Percentiles rank a stretch among this genome's conserved stretches.
Evolutionary conservation across 2,329 filamentous ascomycete species (phyloP).

Genomic region (Didymella pomorum): DNA sequence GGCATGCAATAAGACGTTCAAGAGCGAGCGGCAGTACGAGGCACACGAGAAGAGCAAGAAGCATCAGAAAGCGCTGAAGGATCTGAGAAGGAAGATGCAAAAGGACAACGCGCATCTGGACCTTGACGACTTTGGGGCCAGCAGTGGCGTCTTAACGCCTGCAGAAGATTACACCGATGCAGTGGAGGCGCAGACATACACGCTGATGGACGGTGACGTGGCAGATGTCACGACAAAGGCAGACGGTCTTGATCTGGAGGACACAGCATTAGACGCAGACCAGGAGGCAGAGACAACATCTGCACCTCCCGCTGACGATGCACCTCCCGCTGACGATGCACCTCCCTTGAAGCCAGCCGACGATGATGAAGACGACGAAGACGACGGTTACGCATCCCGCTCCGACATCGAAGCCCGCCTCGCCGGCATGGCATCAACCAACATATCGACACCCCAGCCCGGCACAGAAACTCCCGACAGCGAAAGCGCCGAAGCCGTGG

Average conservation of each 20-base stretch:
- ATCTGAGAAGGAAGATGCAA: slow-evolving; percentile 82
- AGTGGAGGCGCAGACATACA: slow-evolving; percentile 34
- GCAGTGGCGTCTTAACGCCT: slow-evolving; percentile 46
- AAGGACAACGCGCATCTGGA: slow-evolving; percentile 74
- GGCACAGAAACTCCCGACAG: neutral
- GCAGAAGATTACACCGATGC: slow-evolving; percentile 31
- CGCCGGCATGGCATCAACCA: neutral
- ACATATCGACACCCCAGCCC: slow-evolving; percentile 12
- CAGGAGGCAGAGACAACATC: neutral
- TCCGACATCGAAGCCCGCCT: neutral
- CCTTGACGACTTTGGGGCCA: slow-evolving; percentile 49
- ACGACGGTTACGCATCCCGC: neutral
- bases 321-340: neutral
- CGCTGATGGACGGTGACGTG: slow-evolving; percentile 24
- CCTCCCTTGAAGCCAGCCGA: neutral
- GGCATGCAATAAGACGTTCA: slow-evolving; percentile 72
- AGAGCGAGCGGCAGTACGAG: slow-evolving; percentile 91
- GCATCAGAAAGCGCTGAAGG: slow-evolving; percentile 84
- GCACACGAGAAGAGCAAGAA: slow-evolving; percentile 97
- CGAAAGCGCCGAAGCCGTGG: neutral
- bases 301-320: neutral
- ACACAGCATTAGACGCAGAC: neutral
- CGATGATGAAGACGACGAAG: neutral
- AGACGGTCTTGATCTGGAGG: slow-evolving; percentile 25
- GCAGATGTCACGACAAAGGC: slow-evolving; percentile 30